Evolutionary conservation across 345 rosid species (phyloP), one percentile per base, ranked within the genome.

Genomic region (Nephelium lappaceum): DNA sequence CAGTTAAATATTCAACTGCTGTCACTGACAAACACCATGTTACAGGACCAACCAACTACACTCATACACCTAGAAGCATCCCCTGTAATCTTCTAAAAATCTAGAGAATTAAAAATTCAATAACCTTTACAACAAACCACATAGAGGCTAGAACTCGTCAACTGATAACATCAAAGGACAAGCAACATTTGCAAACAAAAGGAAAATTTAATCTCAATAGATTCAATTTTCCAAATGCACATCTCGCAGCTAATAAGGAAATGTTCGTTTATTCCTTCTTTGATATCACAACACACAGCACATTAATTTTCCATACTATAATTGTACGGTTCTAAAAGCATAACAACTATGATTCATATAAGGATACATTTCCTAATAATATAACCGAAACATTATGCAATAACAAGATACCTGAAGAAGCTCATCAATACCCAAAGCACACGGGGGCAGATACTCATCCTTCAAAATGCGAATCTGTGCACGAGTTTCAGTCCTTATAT

Each of bases 401-500:
- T 5, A 23, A 73, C 42, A 72, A 18, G 60, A 12, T 81, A 91
- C 95, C 91, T 90, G 93, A 45, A 91, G 88, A 82, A 90, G 92
- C 84, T 90, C 95, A 71, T 90, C 91, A 27, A 84, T 77, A 74
- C 85, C 81, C 84, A 84, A 72, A 63, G 95, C 90, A 83, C 92
- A 91, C 2, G 74, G 27, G 4, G 93, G 93, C 8, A 91, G 64
- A 80, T 83, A 86, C 9, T 90, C 92, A 67, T 86, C 87, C 47
- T 84, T 86, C 19, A 86, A 81, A 66, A 91, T 86, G 81, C 93
- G 92, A 72, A 91, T 84, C 38, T 90, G 90, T 69, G 95, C 88
- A 69, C 85, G 83, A 6, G 87, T 89, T 74, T 90, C 91, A 6
- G 75, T 81, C 25, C 92, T 84, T 16, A 91, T 83, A 10, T 77